Evolutionary conservation across 495 filamentous ascomycete species (phyloP).

Genomic region (Penicillium mononematosum): DNA sequence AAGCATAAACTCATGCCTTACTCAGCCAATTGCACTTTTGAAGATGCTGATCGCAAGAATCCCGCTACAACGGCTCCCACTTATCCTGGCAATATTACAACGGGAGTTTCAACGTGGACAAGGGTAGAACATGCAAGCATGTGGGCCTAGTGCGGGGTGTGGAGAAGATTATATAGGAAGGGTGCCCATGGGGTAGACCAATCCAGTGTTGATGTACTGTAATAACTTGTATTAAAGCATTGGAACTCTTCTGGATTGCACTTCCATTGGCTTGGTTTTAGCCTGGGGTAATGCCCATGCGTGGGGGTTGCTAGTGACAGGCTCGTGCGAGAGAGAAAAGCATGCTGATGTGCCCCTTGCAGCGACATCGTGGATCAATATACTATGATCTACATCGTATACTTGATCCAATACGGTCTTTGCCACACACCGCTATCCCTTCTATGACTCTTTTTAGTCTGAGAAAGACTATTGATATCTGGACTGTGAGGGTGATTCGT

Average conservation of each 20-base stretch:
- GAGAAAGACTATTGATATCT: neutral
- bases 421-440: slow-evolving; percentile 6
- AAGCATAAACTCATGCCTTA: too few species aligned
- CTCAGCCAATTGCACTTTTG: too few species aligned
- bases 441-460: neutral
- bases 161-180: neutral
- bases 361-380: slow-evolving; percentile 4
- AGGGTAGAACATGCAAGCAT: neutral
- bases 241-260: neutral
- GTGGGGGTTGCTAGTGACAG: slow-evolving; percentile 4
- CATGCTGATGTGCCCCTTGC: slow-evolving; percentile 4
- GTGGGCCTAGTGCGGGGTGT: neutral
- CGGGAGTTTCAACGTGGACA: neutral
- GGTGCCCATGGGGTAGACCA: neutral
- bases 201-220: neutral
- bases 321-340: slow-evolving; percentile 2
- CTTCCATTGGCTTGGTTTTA: neutral
- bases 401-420: neutral
- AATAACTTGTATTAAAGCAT: neutral
- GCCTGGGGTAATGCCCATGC: neutral
- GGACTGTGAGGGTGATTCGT: too few species aligned
- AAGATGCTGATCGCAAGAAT: too few species aligned
- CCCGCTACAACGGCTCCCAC: neutral
- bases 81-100: neutral
- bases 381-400: neutral